Base-by-base conservation (phyloP, 371 early-diverging fungal species). In the Mucor circinelloides region DNA sequence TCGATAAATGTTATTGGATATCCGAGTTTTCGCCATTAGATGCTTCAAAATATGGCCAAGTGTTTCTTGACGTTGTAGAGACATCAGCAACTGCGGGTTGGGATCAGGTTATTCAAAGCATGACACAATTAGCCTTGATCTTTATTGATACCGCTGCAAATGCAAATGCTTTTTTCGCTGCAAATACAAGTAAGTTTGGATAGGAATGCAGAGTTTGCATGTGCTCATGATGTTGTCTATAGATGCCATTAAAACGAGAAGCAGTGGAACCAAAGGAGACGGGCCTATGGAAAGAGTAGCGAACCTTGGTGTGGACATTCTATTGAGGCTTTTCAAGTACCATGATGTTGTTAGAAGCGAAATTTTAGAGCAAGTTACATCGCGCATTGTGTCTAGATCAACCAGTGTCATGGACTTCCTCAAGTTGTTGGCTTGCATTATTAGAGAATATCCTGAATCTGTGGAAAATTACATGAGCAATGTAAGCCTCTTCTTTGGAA, bases 21-120 rank as follows among this genome's bases (percentile, higher is more conserved):
- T 60, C 77, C 21, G 58, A 66, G 38, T 66, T 65, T 21, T 61
- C 40, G 25, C 25, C 55, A 3, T 36, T 61, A 10, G 62, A 62
- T n/a, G 55, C 63, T 3, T 40, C 30, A 19, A 62, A 30, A 4
- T 50, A 52, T 30, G 31, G 58, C 6, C 38, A 66, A 19, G 67
- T 71, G 2, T 52, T 81, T 3, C 30, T 78, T 13, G 71, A 73
- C 31, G 73, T 81, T 31, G 68, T 68, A 34, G 80, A 80, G 17
- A 83, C 77, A 55, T 80, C 88, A 2, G 81, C 84, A 4, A 7
- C 52, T 6, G 80, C 76, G 23, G 90, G 87, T 7, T 78, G 87
- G 82, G 90, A 89, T 66, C 88, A 89, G 58, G 78, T 87, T 3
- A 83, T 85, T 10, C 90, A 88, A 32, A 85, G 86, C 28, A 65